Conservation (phyloP, 225 moss, liverwort and hornwort species). For the Pseudisothecium myosuroides region DNA sequence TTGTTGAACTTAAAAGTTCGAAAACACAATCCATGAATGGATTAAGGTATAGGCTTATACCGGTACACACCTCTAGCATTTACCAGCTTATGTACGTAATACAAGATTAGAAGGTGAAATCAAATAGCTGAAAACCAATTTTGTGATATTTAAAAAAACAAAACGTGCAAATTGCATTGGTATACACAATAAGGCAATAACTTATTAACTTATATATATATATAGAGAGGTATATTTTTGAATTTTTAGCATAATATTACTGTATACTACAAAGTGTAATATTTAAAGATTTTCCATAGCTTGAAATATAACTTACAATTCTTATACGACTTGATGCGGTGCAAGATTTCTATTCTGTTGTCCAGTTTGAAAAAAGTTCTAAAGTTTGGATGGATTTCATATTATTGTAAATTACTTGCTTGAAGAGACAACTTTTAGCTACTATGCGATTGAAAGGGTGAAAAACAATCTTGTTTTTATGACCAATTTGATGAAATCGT, state of each 20-base stretch:
- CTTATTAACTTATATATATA: no score
- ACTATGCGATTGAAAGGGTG: no score
- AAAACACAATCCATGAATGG: fast-evolving
- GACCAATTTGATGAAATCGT: background rate
- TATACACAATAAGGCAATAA: background rate
- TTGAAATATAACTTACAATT: background rate
- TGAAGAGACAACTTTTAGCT: background rate
- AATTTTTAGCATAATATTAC: background rate
- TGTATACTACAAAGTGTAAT: no score
- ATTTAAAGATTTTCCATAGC: fast-evolving
- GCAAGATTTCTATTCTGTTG: background rate
- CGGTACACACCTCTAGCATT: no score
- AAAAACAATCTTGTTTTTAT: no score
- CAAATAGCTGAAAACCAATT: background rate
- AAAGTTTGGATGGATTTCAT: fast-evolving
- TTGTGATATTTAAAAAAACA: no score
- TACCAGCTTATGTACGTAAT: background rate
- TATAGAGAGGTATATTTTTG: background rate
- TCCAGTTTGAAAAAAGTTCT: background rate
- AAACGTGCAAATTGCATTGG: background rate
- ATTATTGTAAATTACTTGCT: background rate
- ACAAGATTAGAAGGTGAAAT: background rate
- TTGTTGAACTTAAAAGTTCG: background rate
- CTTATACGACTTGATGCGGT: no score
- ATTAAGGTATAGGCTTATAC: background rate